Evolutionary conservation across 495 filamentous ascomycete genomes (phyloP).

Genomic region (Penicillium soppii): DNA sequence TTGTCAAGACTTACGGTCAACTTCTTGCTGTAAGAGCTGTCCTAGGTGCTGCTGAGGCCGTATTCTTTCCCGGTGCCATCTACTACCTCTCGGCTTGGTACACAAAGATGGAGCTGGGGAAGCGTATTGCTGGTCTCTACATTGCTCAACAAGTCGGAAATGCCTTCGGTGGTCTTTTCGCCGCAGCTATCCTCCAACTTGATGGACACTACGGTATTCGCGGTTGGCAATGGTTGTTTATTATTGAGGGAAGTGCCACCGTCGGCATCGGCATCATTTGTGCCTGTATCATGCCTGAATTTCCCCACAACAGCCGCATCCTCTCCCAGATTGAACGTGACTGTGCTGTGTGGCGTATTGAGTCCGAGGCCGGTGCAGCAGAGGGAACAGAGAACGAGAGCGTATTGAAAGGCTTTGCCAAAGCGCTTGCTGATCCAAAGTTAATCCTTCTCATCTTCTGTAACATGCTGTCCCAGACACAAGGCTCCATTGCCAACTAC

Average conservation of each 20-base stretch:
- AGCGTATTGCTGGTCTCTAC: constrained; percentile 57
- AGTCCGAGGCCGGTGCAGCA: constrained; percentile 28
- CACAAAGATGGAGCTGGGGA: constrained; percentile 53
- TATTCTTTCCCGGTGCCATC: constrained; percentile 55
- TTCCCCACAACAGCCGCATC: constrained; percentile 30
- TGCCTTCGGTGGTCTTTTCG: constrained; percentile 56
- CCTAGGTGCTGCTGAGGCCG: constrained; percentile 42
- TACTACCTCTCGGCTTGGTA: constrained; percentile 60
- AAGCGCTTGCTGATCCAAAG: constrained; percentile 26
- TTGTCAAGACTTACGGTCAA: constrained; percentile 23
- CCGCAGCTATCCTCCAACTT: constrained; percentile 52
- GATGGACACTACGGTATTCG: constrained; percentile 40
- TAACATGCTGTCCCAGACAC: constrained; percentile 30
- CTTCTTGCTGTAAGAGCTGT: constrained; percentile 37
- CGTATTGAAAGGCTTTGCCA: constrained; percentile 16
- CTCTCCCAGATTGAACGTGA: constrained; percentile 23
- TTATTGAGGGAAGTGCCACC: constrained; percentile 44
- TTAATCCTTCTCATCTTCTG: constrained; percentile 24
- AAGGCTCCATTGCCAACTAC: constrained; percentile 56
- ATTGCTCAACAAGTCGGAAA: constrained; percentile 55
- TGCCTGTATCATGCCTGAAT: constrained; percentile 41
- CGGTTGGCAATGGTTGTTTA: constrained; percentile 55
- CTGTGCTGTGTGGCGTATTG: constrained; percentile 30
- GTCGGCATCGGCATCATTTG: constrained; percentile 40
- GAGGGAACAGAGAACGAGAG: constrained; percentile 24